Evolutionary conservation across 2,329 filamentous ascomycete genomes (phyloP).

Genomic region (Pseudogymnoascus sp.): DNA sequence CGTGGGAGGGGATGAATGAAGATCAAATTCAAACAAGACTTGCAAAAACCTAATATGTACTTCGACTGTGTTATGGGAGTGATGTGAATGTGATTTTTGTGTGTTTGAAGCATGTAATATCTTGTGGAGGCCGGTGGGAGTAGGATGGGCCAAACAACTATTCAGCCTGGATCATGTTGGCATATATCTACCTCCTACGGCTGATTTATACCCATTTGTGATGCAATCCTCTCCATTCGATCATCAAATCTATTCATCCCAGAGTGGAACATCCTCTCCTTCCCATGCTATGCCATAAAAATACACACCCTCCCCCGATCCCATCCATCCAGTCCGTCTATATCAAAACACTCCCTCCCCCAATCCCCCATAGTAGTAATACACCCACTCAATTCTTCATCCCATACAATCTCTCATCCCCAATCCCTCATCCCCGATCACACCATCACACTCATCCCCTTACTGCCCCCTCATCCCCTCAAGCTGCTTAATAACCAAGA

Average conservation of each 20-base stretch:
- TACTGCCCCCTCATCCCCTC: slow-evolving; percentile 47
- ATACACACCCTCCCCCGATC: slow-evolving; percentile 3
- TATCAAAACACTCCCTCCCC: background rate
- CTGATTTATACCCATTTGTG: background rate
- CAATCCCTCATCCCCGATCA: background rate
- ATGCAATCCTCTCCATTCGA: background rate
- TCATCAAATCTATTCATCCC: background rate
- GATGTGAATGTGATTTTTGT: background rate
- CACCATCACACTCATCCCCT: slow-evolving; percentile 13
- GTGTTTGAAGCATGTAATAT: too few species aligned
- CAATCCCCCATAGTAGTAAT: background rate
- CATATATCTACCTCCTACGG: slow-evolving; percentile 27
- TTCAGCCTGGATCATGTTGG: slow-evolving; percentile 30
- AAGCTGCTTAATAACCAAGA: slow-evolving; percentile 77
- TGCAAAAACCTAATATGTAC: background rate
- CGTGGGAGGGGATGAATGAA: slow-evolving; percentile 1
- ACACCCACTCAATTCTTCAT: background rate
- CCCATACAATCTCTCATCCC: background rate
- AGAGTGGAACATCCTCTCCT: background rate
- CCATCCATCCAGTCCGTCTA: background rate
- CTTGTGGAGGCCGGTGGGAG: background rate
- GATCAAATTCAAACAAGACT: slow-evolving; percentile 7
- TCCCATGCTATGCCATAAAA: background rate
- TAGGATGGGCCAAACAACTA: slow-evolving; percentile 28
- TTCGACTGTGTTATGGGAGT: background rate